phyloP scores from a whole-genome alignment of 257 asterid genomes.

The Solanum clarkiae region DNA sequence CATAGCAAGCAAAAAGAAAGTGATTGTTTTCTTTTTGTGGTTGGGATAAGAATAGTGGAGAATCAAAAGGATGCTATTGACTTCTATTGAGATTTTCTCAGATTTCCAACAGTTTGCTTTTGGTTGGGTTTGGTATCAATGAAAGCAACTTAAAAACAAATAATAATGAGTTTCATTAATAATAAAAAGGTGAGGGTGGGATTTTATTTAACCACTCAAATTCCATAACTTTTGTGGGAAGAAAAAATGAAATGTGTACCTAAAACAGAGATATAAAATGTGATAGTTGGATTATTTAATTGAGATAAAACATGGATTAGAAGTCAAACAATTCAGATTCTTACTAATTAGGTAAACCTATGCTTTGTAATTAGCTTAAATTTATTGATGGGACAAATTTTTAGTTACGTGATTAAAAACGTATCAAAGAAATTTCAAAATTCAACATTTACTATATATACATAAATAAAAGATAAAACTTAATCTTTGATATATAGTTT shows the following conservation, averaged over 20 bases:
- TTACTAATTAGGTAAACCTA: too few relatives aligned
- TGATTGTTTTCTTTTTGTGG: not conserved
- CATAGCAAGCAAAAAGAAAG: not conserved
- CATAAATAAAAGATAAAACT: too few relatives aligned
- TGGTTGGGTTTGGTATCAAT: not conserved
- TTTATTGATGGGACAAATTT: too few relatives aligned
- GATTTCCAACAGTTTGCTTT: not conserved
- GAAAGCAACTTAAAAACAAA: not conserved
- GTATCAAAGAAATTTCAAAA: too few relatives aligned
- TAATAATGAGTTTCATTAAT: not conserved
- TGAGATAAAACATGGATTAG: not conserved
- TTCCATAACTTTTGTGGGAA: not conserved
- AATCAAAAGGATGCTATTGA: not conserved
- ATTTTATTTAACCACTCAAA: not conserved
- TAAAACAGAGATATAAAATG: not conserved
- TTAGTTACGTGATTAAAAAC: too few relatives aligned
- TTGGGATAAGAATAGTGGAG: not conserved
- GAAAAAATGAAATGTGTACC: not conserved
- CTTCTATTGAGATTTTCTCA: not conserved
- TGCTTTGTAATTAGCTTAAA: too few relatives aligned
- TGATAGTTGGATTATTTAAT: not conserved
- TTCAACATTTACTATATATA: too few relatives aligned
- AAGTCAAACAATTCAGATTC: not conserved
- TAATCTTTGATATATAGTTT: too few relatives aligned
- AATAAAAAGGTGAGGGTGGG: not conserved